Conservation (phyloP, 805 yeast genomes). For the Yamadazyma sp. region DNA sequence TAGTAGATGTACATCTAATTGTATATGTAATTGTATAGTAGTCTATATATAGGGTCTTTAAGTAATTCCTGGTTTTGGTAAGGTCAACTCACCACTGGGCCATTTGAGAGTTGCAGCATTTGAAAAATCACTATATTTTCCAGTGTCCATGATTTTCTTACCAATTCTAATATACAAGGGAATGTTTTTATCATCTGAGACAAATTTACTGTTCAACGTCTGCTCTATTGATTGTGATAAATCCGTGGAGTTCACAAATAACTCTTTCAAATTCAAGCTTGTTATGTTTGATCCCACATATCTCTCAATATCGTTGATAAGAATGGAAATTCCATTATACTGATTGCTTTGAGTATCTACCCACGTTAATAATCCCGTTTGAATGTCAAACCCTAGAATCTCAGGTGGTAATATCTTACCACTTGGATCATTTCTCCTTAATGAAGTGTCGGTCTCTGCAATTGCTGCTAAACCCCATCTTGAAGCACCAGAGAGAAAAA, state of each 20-base stretch:
- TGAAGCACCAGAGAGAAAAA: slow-evolving; percentile 78
- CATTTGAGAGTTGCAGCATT: slow-evolving; percentile 57
- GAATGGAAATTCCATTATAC: slow-evolving; percentile 44
- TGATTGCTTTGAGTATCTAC: slow-evolving; percentile 7
- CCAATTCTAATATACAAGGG: slow-evolving; percentile 58
- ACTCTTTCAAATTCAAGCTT: slow-evolving; percentile 19
- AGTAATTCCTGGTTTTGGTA: slow-evolving; percentile 54
- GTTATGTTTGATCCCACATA: slow-evolving; percentile 52
- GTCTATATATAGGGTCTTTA: too few species aligned
- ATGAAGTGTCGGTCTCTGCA: slow-evolving; percentile 66
- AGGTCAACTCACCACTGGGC: slow-evolving; percentile 56
- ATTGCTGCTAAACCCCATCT: slow-evolving; percentile 94
- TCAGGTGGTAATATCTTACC: slow-evolving; percentile 52
- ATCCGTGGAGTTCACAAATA: slow-evolving; percentile 17
- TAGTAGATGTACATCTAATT: too few species aligned
- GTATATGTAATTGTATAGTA: too few species aligned
- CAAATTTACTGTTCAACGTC: slow-evolving; percentile 24
- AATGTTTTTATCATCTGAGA: slow-evolving; percentile 27
- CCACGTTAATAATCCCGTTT: slow-evolving; percentile 39
- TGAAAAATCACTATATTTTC: slow-evolving; percentile 57
- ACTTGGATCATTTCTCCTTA: slow-evolving; percentile 73
- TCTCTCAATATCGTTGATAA: slow-evolving; percentile 77
- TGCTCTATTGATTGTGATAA: slow-evolving; percentile 21
- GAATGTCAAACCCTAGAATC: slow-evolving; percentile 30
- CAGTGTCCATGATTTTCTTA: slow-evolving; percentile 37